Evolutionary conservation across 2,329 filamentous ascomycete genomes (phyloP).

Genomic region (Aspergillus neotritici): DNA sequence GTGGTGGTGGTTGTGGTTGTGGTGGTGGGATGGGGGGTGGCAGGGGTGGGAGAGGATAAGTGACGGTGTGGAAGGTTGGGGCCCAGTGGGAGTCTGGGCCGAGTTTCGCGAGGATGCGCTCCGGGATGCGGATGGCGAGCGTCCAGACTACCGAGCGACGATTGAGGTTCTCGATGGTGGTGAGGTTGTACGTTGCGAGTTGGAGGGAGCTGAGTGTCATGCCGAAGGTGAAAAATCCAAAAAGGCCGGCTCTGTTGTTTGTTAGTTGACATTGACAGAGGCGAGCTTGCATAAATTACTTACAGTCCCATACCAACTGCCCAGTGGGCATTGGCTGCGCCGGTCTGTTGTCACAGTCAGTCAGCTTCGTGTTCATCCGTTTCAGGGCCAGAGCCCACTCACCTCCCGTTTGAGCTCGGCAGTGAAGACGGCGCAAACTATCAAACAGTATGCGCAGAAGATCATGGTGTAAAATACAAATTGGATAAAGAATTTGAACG

Average conservation of each 20-base stretch:
- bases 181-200: conserved; percentile 67
- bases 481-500: conserved; percentile 89
- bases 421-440: conserved; percentile 60
- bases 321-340: conserved; percentile 53
- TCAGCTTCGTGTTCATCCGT: not conserved
- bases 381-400: conserved; percentile 12
- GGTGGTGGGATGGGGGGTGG: conserved; percentile 9
- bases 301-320: conserved; percentile 61
- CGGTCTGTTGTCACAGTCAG: conserved; percentile 24
- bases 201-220: conserved; percentile 71
- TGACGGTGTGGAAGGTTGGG: conserved; percentile 35
- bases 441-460: conserved; percentile 61
- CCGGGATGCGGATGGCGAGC: conserved; percentile 67
- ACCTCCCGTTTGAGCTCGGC: conserved; percentile 49
- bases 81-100: conserved; percentile 34
- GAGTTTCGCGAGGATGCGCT: conserved; percentile 30
- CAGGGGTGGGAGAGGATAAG: conserved; percentile 34
- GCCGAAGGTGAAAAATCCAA: conserved; percentile 70
- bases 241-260: conserved; percentile 53
- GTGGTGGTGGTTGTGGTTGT: not conserved
- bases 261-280: conserved; percentile 1
- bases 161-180: conserved; percentile 74
- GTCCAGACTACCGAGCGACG: conserved; percentile 59
- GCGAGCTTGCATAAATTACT: conserved; percentile 16
- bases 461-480: conserved; percentile 69